These are phyloP conservation scores for Xerocomellus dryophilus DNA, from an alignment of 768 basidiomycete species.

Conservation along the genomic window DNA sequence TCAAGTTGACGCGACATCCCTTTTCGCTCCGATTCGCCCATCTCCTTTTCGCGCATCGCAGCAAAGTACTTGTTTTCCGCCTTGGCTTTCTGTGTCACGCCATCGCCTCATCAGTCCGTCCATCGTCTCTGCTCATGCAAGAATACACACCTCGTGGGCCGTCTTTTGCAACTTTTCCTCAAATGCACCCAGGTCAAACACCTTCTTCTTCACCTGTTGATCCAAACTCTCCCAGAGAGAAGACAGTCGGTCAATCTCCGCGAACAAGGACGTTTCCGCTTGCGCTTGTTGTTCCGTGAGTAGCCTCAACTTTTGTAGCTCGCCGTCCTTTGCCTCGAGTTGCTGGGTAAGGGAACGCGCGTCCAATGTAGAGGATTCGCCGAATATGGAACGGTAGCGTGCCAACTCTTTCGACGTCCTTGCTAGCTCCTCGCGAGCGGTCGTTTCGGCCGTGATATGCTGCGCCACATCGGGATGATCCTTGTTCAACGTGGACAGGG, in stretches of 20 bases:
- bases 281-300: conserved; percentile 59
- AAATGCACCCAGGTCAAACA: conserved; percentile 70
- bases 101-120: neutral
- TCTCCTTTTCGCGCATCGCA: conserved; percentile 86
- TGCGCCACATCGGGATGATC: conserved; percentile 53
- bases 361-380: conserved; percentile 54
- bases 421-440: conserved; percentile 48
- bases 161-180: conserved; percentile 72
- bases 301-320: conserved; percentile 59
- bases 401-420: conserved; percentile 48
- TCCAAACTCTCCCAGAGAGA: conserved; percentile 85
- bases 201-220: conserved; percentile 76
- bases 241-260: conserved; percentile 83
- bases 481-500: conserved; percentile 42
- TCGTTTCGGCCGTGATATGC: conserved; percentile 48
- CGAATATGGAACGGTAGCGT: conserved; percentile 63
- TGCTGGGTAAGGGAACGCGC: conserved; percentile 47
- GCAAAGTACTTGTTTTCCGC: conserved; percentile 93
- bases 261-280: conserved; percentile 74
- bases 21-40: conserved; percentile 73
- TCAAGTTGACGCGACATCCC: conserved; percentile 53
- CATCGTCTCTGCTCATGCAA: neutral
- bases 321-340: conserved; percentile 65
- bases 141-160: conserved; percentile 60
- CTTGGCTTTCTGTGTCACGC: conserved; percentile 75